Evolutionary conservation across 1,284 basidiomycete genomes (phyloP).

Genomic region (Naganishia liquefaciens): DNA sequence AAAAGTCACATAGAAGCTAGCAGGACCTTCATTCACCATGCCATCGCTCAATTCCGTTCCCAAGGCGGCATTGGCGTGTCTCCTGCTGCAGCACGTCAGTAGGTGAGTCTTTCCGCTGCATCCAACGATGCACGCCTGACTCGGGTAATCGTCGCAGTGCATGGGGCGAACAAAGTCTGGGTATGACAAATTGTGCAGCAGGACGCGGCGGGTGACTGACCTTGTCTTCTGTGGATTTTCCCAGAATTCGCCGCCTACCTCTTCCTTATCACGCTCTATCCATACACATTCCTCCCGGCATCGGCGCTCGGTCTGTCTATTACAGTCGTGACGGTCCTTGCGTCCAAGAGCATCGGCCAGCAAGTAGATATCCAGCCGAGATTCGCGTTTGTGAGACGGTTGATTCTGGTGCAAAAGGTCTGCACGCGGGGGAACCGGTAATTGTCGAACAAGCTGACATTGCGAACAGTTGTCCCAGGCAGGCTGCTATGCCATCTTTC

Average conservation of each 20-base stretch:
- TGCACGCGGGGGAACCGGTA: background rate
- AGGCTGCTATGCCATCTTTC: constrained; percentile 49
- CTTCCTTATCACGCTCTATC: constrained; percentile 49
- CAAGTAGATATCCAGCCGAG: constrained; percentile 52
- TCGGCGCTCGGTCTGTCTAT: constrained; percentile 56
- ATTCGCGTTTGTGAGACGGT: constrained; percentile 46
- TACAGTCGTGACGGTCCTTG: constrained; percentile 51
- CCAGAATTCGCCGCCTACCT: constrained; percentile 45
- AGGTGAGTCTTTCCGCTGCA: constrained; percentile 32
- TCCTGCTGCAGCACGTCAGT: constrained; percentile 43
- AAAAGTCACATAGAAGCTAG: no score
- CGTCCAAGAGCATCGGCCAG: constrained; percentile 52
- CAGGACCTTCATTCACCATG: no score
- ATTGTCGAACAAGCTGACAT: background rate
- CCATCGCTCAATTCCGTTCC: background rate
- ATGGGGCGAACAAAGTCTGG: constrained; percentile 28
- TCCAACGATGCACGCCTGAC: background rate
- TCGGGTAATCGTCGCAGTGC: constrained; percentile 7
- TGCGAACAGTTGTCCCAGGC: constrained; percentile 41
- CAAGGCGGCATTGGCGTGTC: constrained; percentile 37
- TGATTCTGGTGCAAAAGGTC: constrained; percentile 55
- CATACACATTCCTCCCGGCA: constrained; percentile 53
- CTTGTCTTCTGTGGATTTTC: background rate
- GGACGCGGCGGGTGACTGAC: background rate
- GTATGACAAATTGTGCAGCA: no score